Percentiles rank a stretch among this genome's conserved stretches.
Evolutionary conservation across 2,329 filamentous ascomycete genomes (phyloP).

Genomic region (Fusarium pseudonygamai): DNA sequence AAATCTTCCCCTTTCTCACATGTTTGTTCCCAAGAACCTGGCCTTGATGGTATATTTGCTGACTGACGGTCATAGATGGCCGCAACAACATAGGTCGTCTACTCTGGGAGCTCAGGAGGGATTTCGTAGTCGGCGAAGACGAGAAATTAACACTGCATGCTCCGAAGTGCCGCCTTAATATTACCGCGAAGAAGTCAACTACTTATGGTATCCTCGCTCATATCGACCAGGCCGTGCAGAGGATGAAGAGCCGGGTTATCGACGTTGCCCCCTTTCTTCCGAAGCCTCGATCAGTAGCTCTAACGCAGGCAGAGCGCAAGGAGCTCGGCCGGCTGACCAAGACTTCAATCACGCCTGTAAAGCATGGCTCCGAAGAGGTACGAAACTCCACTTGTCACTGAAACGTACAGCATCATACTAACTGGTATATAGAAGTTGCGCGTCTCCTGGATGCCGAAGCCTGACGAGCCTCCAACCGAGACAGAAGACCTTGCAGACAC

Average conservation of each 20-base stretch:
- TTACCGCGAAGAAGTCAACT: conserved; percentile 45
- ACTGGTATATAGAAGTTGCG: conserved; percentile 41
- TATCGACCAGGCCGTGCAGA: conserved; percentile 45
- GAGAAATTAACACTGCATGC: conserved; percentile 43
- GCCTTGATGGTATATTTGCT: background rate
- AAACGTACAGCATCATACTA: background rate
- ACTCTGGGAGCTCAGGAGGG: conserved; percentile 42
- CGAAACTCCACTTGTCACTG: background rate
- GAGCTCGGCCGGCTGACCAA: conserved; percentile 48
- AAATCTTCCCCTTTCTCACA: conserved; percentile 56
- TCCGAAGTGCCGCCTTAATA: conserved; percentile 41
- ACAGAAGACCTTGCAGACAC: conserved; percentile 56
- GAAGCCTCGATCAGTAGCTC: background rate
- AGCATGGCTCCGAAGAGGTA: conserved; percentile 34
- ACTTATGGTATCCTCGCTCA: conserved; percentile 49
- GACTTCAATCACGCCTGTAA: conserved; percentile 41
- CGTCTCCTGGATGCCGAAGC: conserved; percentile 56
- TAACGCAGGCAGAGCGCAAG: conserved; percentile 38
- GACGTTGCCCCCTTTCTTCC: conserved; percentile 36
- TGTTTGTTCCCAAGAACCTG: conserved; percentile 49
- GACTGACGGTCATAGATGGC: conserved; percentile 7
- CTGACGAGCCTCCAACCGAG: conserved; percentile 13
- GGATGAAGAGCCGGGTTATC: conserved; percentile 41
- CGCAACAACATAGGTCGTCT: conserved; percentile 31
- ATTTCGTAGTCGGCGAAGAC: conserved; percentile 46